Percentiles rank a stretch among this genome's conserved stretches.
Evolutionary conservation across 257 asterid species (phyloP).

Genomic region (Solanum bulbocastanum): DNA sequence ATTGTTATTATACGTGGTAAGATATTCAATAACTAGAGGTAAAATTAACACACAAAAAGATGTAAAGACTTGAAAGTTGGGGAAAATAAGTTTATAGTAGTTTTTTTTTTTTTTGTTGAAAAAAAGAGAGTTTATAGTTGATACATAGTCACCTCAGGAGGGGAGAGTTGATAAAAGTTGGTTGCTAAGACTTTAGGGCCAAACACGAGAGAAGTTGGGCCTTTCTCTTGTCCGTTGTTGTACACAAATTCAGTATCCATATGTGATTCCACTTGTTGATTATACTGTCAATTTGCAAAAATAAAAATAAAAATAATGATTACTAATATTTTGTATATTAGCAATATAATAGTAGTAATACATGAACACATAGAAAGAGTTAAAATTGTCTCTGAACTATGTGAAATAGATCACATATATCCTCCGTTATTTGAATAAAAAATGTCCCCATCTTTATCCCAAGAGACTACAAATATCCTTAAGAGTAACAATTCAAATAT

Average conservation of each 20-base stretch:
- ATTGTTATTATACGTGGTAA: background rate
- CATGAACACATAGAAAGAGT: background rate
- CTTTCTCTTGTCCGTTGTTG: constrained; percentile 10
- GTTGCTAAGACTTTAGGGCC: constrained; percentile 28
- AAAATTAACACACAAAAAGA: background rate
- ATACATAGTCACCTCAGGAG: constrained; percentile 22
- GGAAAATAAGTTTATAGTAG: background rate
- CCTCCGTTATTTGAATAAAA: no score
- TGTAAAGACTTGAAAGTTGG: background rate
- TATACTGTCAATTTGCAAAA: background rate
- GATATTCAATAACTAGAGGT: background rate
- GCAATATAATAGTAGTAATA: background rate
- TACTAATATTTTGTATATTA: background rate
- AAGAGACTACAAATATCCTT: no score
- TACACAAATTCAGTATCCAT: constrained; percentile 14
- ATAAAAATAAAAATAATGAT: background rate
- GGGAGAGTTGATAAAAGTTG: constrained; percentile 25
- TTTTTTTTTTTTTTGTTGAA: no score
- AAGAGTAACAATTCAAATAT: no score
- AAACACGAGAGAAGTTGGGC: constrained; percentile 16
- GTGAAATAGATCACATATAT: no score
- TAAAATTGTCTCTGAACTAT: no score
- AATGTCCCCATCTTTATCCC: no score
- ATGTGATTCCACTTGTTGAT: constrained; percentile 7
- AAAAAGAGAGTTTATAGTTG: background rate